These are phyloP conservation scores for Austroboletus festivus DNA, from an alignment of 768 basidiomycete genomes.

Conservation along the genomic window DNA sequence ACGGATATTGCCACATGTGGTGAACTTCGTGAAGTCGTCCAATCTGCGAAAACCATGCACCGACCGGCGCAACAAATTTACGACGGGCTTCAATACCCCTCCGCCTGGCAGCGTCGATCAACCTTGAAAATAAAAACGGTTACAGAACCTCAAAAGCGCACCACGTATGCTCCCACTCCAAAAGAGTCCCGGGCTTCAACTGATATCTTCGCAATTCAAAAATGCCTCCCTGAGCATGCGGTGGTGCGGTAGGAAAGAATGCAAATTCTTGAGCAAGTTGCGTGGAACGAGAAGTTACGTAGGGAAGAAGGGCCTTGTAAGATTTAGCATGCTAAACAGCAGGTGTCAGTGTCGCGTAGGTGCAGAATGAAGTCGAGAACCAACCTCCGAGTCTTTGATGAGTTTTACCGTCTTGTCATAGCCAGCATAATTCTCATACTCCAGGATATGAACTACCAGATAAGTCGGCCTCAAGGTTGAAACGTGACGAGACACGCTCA, in stretches of 20 bases:
- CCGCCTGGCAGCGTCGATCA: constrained; percentile 52
- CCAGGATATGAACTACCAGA: constrained; percentile 64
- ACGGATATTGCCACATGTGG: constrained; percentile 98
- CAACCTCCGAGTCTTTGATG: constrained; percentile 64
- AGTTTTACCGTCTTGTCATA: constrained; percentile 73
- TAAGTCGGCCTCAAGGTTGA: background rate
- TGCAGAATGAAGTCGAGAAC: constrained; percentile 3
- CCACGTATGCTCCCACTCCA: constrained; percentile 97
- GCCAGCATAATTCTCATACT: constrained; percentile 92
- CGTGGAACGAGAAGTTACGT: constrained; percentile 63
- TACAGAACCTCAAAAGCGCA: constrained; percentile 39
- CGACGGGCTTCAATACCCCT: constrained; percentile 91
- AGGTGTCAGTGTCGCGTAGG: background rate
- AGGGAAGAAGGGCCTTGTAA: constrained; percentile 75
- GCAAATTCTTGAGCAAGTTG: constrained; percentile 94
- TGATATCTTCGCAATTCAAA: constrained; percentile 92
- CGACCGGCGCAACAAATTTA: constrained; percentile 80
- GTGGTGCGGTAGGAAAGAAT: constrained; percentile 89
- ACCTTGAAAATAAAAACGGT: no score
- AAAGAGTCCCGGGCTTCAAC: constrained; percentile 80
- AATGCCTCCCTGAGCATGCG: constrained; percentile 81
- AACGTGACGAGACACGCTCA: constrained; percentile 36
- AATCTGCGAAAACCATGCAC: constrained; percentile 90
- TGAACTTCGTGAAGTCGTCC: constrained; percentile 86
- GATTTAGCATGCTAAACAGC: constrained; percentile 60